Percentiles rank a stretch among this genome's conserved stretches.
These are phyloP conservation scores for Diaporthe sp. DNA, from an alignment of 2,329 filamentous ascomycete genomes.

Conservation along the genomic window DNA sequence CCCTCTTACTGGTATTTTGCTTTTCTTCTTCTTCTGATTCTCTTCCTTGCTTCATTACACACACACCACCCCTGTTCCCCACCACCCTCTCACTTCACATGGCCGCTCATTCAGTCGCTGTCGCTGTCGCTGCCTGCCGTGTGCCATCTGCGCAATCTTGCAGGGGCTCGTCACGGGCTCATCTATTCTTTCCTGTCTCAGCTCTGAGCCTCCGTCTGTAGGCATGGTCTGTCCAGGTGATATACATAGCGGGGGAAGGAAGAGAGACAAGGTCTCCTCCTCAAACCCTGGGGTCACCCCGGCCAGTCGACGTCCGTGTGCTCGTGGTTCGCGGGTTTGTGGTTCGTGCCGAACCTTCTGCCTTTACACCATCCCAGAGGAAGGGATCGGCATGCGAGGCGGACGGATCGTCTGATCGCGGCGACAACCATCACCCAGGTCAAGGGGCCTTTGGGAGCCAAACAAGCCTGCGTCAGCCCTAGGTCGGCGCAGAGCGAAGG, in stretches of 20 bases:
- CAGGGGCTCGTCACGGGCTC: conserved; percentile 17
- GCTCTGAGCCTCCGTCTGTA: neutral
- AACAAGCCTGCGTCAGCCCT: conserved; percentile 6
- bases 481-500: neutral
- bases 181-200: neutral
- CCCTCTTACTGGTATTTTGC: neutral
- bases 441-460: conserved; percentile 20
- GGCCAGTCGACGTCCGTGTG: neutral
- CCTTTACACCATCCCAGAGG: neutral
- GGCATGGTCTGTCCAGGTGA: neutral
- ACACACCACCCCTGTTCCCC: neutral
- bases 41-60: conserved; percentile 24
- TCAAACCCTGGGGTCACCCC: conserved; percentile 1
- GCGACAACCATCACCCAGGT: conserved; percentile 23
- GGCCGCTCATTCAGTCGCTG: neutral
- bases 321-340: conserved; percentile 7
- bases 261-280: neutral
- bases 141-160: conserved; percentile 11
- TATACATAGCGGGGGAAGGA: neutral
- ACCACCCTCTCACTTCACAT: conserved; percentile 8
- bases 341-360: conserved; percentile 22
- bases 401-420: conserved; percentile 36
- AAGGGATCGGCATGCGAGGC: conserved; percentile 35
- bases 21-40: neutral
- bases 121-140: neutral